phyloP scores from a whole-genome alignment of 2,329 filamentous ascomycete genomes.

The Biscogniauxia marginata region DNA sequence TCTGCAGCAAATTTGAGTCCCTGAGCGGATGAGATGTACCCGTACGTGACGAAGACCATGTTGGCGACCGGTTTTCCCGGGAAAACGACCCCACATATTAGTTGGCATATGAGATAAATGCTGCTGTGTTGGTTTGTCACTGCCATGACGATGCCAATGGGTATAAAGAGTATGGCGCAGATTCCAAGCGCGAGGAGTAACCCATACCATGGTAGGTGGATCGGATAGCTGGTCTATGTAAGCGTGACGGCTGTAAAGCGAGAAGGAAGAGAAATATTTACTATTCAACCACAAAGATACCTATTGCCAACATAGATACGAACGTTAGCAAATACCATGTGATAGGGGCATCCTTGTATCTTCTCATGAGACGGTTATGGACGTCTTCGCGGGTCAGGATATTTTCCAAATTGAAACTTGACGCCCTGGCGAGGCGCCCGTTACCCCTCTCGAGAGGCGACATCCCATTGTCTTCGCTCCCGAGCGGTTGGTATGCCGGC shows the following conservation, averaged over 20 bases:
- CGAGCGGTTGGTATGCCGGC: conserved; percentile 52
- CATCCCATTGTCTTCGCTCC: conserved; percentile 19
- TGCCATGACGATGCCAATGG: conserved; percentile 89
- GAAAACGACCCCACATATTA: conserved; percentile 79
- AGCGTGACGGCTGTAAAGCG: neutral
- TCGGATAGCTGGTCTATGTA: conserved; percentile 61
- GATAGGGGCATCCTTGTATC: conserved; percentile 78
- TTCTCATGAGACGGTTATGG: conserved; percentile 78
- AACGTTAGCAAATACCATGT: conserved; percentile 80
- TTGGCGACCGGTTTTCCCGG: conserved; percentile 84
- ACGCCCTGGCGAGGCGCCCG: conserved; percentile 23
- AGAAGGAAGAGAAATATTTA: conserved; percentile 41
- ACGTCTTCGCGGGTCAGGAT: conserved; percentile 74
- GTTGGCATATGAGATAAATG: conserved; percentile 82
- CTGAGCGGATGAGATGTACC: conserved; percentile 85
- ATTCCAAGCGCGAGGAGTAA: conserved; percentile 75
- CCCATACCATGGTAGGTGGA: conserved; percentile 85
- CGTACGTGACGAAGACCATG: conserved; percentile 92
- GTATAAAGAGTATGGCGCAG: conserved; percentile 80
- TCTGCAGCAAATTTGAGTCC: conserved; percentile 88
- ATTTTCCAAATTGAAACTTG: conserved; percentile 46
- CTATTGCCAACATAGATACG: conserved; percentile 71
- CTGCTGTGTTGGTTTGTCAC: conserved; percentile 88
- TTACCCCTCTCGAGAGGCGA: conserved; percentile 21
- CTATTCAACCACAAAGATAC: conserved; percentile 84